Evolutionary conservation across 2,329 filamentous ascomycete species (phyloP).

Genomic region (Arthrobotrys musiformis): DNA sequence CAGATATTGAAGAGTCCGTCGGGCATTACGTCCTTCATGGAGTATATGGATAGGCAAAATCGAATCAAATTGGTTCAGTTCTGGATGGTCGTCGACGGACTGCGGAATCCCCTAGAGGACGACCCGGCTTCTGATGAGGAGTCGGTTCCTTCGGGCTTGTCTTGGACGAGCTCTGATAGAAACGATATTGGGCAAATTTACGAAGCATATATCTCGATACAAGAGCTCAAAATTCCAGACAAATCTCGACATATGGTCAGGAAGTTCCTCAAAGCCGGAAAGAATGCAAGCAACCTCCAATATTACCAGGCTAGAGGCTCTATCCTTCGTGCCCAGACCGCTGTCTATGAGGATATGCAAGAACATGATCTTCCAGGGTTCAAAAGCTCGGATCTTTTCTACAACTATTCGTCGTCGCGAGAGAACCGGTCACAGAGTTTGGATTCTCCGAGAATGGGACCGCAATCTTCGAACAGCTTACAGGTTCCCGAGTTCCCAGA

Average conservation of each 20-base stretch:
- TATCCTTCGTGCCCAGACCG: constrained; percentile 82
- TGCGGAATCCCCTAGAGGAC: constrained; percentile 91
- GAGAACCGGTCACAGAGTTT: constrained; percentile 65
- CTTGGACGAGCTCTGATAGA: constrained; percentile 85
- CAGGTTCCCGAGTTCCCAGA: constrained; percentile 43
- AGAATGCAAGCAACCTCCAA: constrained; percentile 78
- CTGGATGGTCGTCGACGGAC: constrained; percentile 97
- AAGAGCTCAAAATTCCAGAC: constrained; percentile 81
- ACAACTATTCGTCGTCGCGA: constrained; percentile 92
- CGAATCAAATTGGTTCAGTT: constrained; percentile 94
- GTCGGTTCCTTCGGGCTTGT: constrained; percentile 69
- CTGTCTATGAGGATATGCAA: constrained; percentile 85
- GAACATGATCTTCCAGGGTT: constrained; percentile 83
- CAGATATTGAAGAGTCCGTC: constrained; percentile 68
- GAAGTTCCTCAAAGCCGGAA: constrained; percentile 81
- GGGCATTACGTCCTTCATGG: constrained; percentile 98
- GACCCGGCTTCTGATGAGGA: constrained; percentile 75
- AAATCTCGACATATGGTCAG: constrained; percentile 76
- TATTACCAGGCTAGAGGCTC: constrained; percentile 85
- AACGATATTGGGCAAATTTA: constrained; percentile 90
- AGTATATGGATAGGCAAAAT: constrained; percentile 94
- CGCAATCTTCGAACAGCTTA: constrained; percentile 32
- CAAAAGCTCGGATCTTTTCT: constrained; percentile 92
- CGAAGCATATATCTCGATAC: constrained; percentile 83
- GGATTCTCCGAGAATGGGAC: constrained; percentile 27